A percentile compares a stretch with the other conserved stretches of the same genome.
Conservation (phyloP, 2,329 filamentous ascomycete genomes). For the Pezicula neosporulosa region DNA sequence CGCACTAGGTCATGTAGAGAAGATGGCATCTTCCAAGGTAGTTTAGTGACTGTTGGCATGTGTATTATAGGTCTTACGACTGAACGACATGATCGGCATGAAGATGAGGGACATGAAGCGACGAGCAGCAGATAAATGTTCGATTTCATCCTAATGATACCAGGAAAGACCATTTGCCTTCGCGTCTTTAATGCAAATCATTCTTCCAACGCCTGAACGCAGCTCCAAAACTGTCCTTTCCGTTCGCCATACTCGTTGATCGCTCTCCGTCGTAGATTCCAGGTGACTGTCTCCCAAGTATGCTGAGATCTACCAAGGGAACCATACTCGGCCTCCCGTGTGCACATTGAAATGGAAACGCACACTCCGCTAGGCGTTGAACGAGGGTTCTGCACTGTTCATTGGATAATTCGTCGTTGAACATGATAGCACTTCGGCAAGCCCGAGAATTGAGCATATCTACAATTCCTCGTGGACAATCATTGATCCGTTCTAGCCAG, state of each 20-base stretch:
- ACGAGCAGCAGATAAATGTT: background rate
- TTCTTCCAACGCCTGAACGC: background rate
- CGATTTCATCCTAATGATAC: background rate
- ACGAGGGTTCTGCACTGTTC: slow-evolving; percentile 59
- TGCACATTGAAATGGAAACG: slow-evolving; percentile 79
- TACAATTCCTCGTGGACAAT: slow-evolving; percentile 71
- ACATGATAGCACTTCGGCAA: slow-evolving; percentile 81
- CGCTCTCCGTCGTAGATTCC: background rate
- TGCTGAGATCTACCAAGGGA: slow-evolving; percentile 53
- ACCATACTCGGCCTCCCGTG: slow-evolving; percentile 70
- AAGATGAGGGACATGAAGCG: too few relatives aligned
- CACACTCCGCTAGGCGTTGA: slow-evolving; percentile 52
- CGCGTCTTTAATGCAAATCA: background rate
- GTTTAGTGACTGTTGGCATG: too few relatives aligned
- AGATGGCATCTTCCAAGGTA: too few relatives aligned
- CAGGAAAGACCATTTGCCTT: background rate
- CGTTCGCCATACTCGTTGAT: background rate
- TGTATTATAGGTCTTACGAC: too few relatives aligned
- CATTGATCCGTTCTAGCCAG: slow-evolving; percentile 62
- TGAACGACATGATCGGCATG: too few relatives aligned
- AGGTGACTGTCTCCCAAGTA: background rate
- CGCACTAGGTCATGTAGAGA: too few relatives aligned
- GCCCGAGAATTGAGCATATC: slow-evolving; percentile 74
- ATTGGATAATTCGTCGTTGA: slow-evolving; percentile 65
- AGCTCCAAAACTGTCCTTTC: background rate